Base-by-base conservation (phyloP, 2,329 filamentous ascomycete species). In the Nemania sp. region DNA sequence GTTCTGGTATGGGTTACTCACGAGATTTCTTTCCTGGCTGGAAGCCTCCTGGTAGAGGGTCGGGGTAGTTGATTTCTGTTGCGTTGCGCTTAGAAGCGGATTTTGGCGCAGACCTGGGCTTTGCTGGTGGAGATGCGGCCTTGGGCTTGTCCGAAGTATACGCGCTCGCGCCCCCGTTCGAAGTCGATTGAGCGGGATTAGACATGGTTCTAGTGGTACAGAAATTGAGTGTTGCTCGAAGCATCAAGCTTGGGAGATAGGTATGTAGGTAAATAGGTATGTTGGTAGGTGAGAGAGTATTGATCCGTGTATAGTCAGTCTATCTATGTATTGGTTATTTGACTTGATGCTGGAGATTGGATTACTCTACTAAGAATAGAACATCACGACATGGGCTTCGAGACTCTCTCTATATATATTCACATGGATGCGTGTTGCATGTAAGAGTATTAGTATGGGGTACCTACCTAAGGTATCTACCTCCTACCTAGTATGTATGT, bases 41-140 rank as follows among this genome's bases (percentile, higher is more conserved):
- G n/a, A 77, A 77, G 3, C 74, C 75, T 0, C 72, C 70, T 1
- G 75, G 75, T 5, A 76, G 66, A 41, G 69, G 64, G 45, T 77
- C 74, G 22, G 71, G 74, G 45, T 76, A 77, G 61, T 72, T 76
- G 61, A 76, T 65, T 22, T 75, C 72, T 5, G 66, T 61, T 49
- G 54, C 58, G 4, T 35, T 66, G 27, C 67, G 45, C 56, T 66
- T 72, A 10, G 66, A 56, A 32, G 60, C 64, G 11, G 66, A 41
- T 54, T 43, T 66, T 73, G 5, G 7, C 47, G 45, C 45, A n/a
- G 47, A 22, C 47, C 49, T n/a, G n/a, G 60, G 11, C 10, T 63
- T 65, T 26, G 32, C 13, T 3, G 55, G 20, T 29, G 61, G 55
- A 29, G 61, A 51, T 24, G 38, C 27, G 22, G 24, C 13, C 26